phyloP scores from a whole-genome alignment of 768 basidiomycete genomes.

The Harrya chromipes region DNA sequence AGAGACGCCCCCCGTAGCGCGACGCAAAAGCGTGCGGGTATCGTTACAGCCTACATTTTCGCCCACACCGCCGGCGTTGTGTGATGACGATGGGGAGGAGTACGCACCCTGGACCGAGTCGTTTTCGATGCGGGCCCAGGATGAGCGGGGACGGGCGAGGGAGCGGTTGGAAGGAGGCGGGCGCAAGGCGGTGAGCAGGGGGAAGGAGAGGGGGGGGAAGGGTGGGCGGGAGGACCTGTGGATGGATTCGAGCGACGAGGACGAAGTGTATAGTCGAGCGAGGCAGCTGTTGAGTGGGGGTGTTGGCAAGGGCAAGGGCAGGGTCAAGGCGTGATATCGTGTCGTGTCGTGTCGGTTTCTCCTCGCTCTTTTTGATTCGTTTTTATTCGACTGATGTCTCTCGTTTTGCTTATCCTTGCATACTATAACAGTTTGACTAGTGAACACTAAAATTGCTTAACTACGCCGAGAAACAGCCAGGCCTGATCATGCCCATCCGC shows the following conservation, averaged over 20 bases:
- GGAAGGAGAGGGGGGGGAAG: background rate
- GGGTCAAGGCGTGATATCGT: background rate
- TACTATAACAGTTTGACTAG: no score
- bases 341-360: no score
- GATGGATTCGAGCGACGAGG: constrained; percentile 77
- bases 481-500: constrained; percentile 91
- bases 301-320: constrained; percentile 32
- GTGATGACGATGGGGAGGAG: constrained; percentile 42
- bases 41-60: constrained; percentile 77
- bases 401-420: no score
- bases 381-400: no score
- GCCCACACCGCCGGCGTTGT: constrained; percentile 61
- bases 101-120: constrained; percentile 10
- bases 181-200: constrained; percentile 3
- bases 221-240: constrained; percentile 42
- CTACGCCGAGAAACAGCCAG: no score
- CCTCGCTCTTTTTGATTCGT: no score
- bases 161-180: constrained; percentile 7
- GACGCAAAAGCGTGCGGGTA: constrained; percentile 74
- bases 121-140: constrained; percentile 7
- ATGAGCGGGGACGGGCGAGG: background rate
- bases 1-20: constrained; percentile 14
- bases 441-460: no score
- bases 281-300: constrained; percentile 49
- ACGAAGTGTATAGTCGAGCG: constrained; percentile 62